Percentiles rank a stretch among this genome's conserved stretches.
phyloP scores from a whole-genome alignment of 805 yeast species.

The Priceomyces haplophilus region DNA sequence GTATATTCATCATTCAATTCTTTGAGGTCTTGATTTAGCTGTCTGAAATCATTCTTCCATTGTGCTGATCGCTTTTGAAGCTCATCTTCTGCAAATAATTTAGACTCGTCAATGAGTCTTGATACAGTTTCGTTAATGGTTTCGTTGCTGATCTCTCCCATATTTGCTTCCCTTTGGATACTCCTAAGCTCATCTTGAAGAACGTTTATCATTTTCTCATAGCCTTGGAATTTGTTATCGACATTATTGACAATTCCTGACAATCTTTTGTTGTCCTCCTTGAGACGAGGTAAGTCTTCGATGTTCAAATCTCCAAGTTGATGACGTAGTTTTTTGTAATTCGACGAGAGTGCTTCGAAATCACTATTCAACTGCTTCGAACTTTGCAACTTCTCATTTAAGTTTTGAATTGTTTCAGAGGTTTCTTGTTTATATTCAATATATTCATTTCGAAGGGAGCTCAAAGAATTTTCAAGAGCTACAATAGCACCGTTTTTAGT shows the following conservation, averaged over 20 bases:
- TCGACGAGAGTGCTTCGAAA: slow-evolving; percentile 15
- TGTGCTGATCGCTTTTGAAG: slow-evolving; percentile 15
- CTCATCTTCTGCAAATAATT: background rate
- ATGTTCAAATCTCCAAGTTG: background rate
- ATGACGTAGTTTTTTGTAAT: background rate
- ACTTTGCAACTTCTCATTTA: slow-evolving; percentile 21
- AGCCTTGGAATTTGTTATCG: slow-evolving; percentile 26
- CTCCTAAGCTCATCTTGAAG: slow-evolving; percentile 32
- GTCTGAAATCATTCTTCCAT: slow-evolving; percentile 13
- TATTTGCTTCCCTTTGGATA: slow-evolving; percentile 15
- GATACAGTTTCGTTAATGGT: slow-evolving; percentile 2
- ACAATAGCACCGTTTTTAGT: slow-evolving; percentile 16
- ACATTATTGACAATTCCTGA: slow-evolving; percentile 16
- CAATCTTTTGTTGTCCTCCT: slow-evolving; percentile 20
- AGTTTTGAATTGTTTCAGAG: slow-evolving; percentile 18
- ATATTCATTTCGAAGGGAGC: slow-evolving; percentile 21
- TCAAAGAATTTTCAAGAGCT: slow-evolving; percentile 19
- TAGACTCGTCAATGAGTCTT: slow-evolving; percentile 2
- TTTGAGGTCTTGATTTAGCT: slow-evolving; percentile 15
- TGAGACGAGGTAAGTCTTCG: slow-evolving; percentile 7
- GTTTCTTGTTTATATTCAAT: slow-evolving; percentile 18
- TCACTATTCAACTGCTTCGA: slow-evolving; percentile 19
- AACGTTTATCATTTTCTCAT: slow-evolving; percentile 27
- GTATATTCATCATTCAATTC: slow-evolving; percentile 15
- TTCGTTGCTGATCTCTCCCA: background rate